phyloP scores from a whole-genome alignment of 2,329 filamentous ascomycete genomes.

The Mycosphaerella sp. region DNA sequence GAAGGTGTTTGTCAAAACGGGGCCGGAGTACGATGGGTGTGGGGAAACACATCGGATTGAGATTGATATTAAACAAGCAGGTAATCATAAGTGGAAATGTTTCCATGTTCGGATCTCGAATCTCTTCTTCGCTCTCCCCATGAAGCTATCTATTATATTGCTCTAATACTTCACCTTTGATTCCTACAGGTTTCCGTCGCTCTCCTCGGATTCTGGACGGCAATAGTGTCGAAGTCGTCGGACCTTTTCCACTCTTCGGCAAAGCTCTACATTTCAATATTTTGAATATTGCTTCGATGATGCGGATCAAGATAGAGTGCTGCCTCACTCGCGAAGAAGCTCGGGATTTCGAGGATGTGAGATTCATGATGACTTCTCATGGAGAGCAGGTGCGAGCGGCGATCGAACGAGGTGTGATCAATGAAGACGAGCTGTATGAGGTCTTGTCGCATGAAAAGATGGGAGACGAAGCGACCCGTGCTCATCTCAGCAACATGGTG shows the following conservation, averaged over 20 bases:
- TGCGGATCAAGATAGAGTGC: conserved; percentile 9
- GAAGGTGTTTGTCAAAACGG: conserved; percentile 12
- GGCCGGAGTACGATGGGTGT: conserved; percentile 2
- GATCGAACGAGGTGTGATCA: background rate
- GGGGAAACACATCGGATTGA: conserved; percentile 5
- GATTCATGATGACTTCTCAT: conserved; percentile 2
- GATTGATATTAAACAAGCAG: conserved; percentile 12
- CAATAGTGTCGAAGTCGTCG: conserved; percentile 1
- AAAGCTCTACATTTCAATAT: conserved; percentile 6
- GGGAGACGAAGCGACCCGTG: too few relatives aligned
- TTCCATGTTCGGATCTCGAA: background rate
- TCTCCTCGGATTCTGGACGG: too few relatives aligned
- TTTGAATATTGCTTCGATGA: conserved; percentile 7
- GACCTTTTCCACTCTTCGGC: conserved; percentile 7
- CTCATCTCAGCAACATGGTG: too few relatives aligned
- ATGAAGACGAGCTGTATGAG: background rate
- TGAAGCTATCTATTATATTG: too few relatives aligned
- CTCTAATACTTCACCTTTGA: too few relatives aligned
- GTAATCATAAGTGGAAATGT: conserved; percentile 1
- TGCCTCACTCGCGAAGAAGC: conserved; percentile 6
- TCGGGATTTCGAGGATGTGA: conserved; percentile 9
- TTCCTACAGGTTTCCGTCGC: too few relatives aligned
- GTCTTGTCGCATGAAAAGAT: background rate
- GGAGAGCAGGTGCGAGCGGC: background rate
- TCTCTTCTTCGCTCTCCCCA: too few relatives aligned